Percentiles rank a stretch among this genome's conserved stretches.
Evolutionary conservation across 768 basidiomycete genomes (phyloP).

Genomic region (Amylocystis lapponica): DNA sequence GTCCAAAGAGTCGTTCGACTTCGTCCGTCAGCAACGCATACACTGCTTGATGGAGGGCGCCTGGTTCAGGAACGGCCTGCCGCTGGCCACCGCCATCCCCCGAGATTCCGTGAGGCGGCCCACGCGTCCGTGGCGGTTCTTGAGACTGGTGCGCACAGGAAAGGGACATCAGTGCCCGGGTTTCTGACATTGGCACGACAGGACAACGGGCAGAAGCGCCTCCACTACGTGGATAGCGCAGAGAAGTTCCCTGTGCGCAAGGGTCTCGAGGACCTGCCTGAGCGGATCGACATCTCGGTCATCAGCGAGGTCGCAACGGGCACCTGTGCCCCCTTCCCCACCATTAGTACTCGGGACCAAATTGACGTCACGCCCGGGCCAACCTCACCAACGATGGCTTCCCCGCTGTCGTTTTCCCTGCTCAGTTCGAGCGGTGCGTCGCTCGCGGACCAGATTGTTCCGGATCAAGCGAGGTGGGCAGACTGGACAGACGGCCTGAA

Average conservation of each 20-base stretch:
- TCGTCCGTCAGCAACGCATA: constrained; percentile 83
- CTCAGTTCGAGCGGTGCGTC: constrained; percentile 65
- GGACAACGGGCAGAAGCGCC: constrained; percentile 73
- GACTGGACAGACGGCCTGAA: constrained; percentile 95
- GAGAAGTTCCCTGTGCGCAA: constrained; percentile 73
- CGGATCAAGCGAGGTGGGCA: constrained; percentile 72
- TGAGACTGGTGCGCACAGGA: constrained; percentile 58
- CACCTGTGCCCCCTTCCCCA: constrained; percentile 61
- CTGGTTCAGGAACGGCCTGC: constrained; percentile 85
- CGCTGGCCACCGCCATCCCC: constrained; percentile 33
- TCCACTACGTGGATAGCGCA: constrained; percentile 83
- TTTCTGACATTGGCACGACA: constrained; percentile 24
- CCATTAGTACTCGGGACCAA: constrained; percentile 8
- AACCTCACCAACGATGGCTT: constrained; percentile 46
- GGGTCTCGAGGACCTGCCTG: constrained; percentile 83
- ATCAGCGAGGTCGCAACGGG: constrained; percentile 78
- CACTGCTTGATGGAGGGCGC: constrained; percentile 85
- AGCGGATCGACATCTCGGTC: constrained; percentile 74
- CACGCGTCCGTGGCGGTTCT: constrained; percentile 75
- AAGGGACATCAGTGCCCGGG: background rate
- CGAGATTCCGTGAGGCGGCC: constrained; percentile 53
- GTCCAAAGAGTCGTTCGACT: constrained; percentile 87
- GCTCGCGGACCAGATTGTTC: constrained; percentile 73
- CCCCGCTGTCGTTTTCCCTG: constrained; percentile 73
- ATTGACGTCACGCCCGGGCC: constrained; percentile 53